A percentile compares a stretch with the other conserved stretches of the same genome.
phyloP scores from a whole-genome alignment of 225 moss, liverwort and hornwort species.

The Thuidium tamariscinum region DNA sequence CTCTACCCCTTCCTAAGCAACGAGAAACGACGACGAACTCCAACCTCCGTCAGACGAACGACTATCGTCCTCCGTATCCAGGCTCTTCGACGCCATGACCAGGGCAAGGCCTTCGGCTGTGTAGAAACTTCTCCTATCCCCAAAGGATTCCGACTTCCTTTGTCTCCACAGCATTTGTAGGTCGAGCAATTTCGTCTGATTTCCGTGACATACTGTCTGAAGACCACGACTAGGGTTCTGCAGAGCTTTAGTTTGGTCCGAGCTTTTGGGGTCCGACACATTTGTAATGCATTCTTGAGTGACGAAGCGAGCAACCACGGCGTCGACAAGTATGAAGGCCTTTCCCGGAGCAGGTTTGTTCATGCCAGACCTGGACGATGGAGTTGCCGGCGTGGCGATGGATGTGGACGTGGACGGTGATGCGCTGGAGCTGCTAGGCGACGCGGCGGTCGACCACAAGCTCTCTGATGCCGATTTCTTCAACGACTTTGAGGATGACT shows the following conservation, averaged over 20 bases:
- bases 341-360: constrained; percentile 32
- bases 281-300: not conserved
- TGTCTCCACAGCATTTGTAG: too few species aligned
- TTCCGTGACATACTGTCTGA: not conserved
- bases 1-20: too few species aligned
- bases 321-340: constrained; percentile 32
- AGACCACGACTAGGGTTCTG: not conserved
- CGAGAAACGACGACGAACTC: not conserved
- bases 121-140: too few species aligned
- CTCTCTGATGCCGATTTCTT: constrained; percentile 94
- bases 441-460: constrained; percentile 58
- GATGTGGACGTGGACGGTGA: constrained; percentile 88
- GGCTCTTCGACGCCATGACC: not conserved
- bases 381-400: constrained; percentile 48
- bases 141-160: not conserved
- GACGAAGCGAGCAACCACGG: not conserved
- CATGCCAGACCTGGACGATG: constrained; percentile 77
- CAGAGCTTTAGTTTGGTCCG: not conserved
- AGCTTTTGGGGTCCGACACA: not conserved
- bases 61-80: not conserved
- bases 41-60: not conserved
- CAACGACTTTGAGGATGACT: constrained; percentile 92
- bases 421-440: constrained; percentile 40
- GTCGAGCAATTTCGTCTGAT: not conserved
- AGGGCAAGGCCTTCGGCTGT: not conserved